Evolutionary conservation across 192 early-diverging fungal genomes (phyloP).

Genomic region (Obelidium mucronatum): DNA sequence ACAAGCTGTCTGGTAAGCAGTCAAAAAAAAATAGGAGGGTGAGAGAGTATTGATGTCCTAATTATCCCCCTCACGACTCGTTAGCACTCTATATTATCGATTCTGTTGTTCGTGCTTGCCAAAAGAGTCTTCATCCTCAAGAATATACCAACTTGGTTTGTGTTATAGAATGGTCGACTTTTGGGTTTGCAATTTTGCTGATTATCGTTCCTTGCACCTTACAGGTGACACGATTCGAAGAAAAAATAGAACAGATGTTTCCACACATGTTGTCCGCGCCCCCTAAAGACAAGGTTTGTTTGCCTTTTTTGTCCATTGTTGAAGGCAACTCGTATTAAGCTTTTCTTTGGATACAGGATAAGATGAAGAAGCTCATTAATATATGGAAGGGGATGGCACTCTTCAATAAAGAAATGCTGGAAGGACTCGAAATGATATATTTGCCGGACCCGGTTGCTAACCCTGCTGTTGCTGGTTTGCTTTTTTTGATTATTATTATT

Average conservation of each 20-base stretch:
- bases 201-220: too few relatives aligned
- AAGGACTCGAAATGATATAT: slow-evolving; percentile 44
- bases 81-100: slow-evolving; percentile 58
- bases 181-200: background rate
- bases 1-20: slow-evolving; percentile 50
- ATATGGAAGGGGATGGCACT: slow-evolving; percentile 55
- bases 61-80: background rate
- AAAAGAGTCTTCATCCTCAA: slow-evolving; percentile 37
- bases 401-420: slow-evolving; percentile 46
- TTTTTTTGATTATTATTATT: background rate
- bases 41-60: background rate
- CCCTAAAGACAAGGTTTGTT: slow-evolving; percentile 53
- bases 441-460: slow-evolving; percentile 30
- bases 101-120: slow-evolving; percentile 48
- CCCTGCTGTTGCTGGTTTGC: slow-evolving; percentile 1
- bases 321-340: background rate
- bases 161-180: slow-evolving; percentile 4
- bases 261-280: slow-evolving; percentile 51
- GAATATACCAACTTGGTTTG: slow-evolving; percentile 29
- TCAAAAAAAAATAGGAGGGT: too few relatives aligned
- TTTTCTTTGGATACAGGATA: slow-evolving; percentile 40
- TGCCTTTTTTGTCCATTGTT: background rate
- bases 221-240: slow-evolving; percentile 51
- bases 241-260: slow-evolving; percentile 54
- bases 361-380: slow-evolving; percentile 54